Evolutionary conservation across 2,329 filamentous ascomycete species (phyloP).

Genomic region (Diplodia intermedia): DNA sequence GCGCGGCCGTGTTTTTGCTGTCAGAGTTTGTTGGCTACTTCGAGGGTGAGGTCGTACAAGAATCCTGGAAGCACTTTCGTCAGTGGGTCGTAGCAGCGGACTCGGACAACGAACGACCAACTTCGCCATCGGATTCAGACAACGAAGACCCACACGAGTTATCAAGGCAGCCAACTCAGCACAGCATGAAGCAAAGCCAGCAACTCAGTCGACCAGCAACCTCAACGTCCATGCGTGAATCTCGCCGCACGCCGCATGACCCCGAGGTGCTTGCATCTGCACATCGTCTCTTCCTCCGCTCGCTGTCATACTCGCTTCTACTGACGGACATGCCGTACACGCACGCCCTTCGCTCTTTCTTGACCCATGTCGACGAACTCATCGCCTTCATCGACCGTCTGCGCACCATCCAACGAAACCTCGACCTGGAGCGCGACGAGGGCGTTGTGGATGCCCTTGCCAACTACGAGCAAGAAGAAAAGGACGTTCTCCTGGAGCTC

Average conservation of each 20-base stretch:
- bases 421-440: constrained; percentile 82
- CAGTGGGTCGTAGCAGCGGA: constrained; percentile 66
- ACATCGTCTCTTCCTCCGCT: constrained; percentile 76
- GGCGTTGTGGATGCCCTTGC: constrained; percentile 69
- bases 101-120: constrained; percentile 2
- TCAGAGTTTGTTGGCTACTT: constrained; percentile 88
- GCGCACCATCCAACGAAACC: constrained; percentile 75
- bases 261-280: constrained; percentile 83
- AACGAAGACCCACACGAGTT: constrained; percentile 1
- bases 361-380: constrained; percentile 80
- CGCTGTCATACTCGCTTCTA: constrained; percentile 70
- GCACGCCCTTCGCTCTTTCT: constrained; percentile 68
- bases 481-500: constrained; percentile 69
- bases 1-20: constrained; percentile 85
- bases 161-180: background rate
- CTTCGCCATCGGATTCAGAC: background rate
- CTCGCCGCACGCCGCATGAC: constrained; percentile 65
- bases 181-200: constrained; percentile 6
- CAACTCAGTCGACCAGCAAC: constrained; percentile 24
- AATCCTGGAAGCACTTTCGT: constrained; percentile 81
- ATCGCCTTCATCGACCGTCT: constrained; percentile 78
- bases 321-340: constrained; percentile 71
- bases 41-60: constrained; percentile 84
- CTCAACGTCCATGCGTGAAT: background rate
- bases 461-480: constrained; percentile 71